These are phyloP conservation scores for Telfairia occidentalis DNA, from an alignment of 331 rosid genomes.

Conservation along the genomic window DNA sequence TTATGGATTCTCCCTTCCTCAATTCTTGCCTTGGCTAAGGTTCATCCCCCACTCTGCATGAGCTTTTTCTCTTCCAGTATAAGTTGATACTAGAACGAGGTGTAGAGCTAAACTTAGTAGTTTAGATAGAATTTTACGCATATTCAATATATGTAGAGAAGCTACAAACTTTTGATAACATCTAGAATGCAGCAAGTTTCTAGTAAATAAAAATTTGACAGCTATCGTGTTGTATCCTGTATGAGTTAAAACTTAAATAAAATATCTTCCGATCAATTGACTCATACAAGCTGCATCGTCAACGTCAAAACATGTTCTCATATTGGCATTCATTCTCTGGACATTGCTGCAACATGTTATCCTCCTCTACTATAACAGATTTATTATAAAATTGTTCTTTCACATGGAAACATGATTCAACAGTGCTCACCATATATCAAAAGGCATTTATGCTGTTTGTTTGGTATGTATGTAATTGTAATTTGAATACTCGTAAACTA, in stretches of 20 bases:
- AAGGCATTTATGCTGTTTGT: background rate
- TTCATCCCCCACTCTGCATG: constrained; percentile 91
- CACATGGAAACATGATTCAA: background rate
- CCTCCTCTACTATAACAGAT: background rate
- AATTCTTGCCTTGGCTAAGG: constrained; percentile 62
- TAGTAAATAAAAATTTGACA: background rate
- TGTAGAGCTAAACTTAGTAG: background rate
- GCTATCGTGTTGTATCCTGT: background rate
- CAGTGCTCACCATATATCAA: background rate
- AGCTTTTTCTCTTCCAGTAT: constrained; percentile 41
- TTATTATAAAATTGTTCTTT: background rate
- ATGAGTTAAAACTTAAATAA: background rate
- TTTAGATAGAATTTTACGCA: background rate
- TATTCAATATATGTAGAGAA: background rate
- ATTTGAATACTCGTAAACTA: background rate
- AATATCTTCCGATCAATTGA: background rate
- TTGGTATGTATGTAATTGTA: background rate
- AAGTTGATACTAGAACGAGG: constrained; percentile 2
- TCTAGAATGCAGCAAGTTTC: background rate
- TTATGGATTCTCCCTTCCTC: constrained; percentile 94
- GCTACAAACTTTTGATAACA: constrained; percentile 15
- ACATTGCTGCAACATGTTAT: background rate
- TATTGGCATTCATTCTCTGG: background rate
- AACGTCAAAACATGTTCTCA: background rate
- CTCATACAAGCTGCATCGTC: background rate